phyloP scores from a whole-genome alignment of 2,329 filamentous ascomycete species.

The Paecilomyces niveus region DNA sequence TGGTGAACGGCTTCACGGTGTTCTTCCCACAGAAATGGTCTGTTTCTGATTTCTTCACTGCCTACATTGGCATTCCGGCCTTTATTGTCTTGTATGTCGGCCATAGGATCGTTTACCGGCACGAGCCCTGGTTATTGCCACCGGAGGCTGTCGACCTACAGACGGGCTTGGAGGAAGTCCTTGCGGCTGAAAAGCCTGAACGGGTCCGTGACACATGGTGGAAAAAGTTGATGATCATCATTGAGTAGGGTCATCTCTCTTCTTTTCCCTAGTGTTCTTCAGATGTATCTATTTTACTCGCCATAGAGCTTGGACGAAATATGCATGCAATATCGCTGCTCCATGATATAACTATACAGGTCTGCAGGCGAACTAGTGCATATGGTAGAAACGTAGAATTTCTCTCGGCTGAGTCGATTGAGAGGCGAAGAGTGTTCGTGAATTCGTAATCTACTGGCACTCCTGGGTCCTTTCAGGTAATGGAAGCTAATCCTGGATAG shows the following conservation, averaged over 20 bases:
- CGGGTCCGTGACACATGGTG: conserved; percentile 24
- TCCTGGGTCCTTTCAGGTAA: too few relatives aligned
- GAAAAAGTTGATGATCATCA: conserved; percentile 21
- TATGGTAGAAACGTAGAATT: too few relatives aligned
- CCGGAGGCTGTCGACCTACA: conserved; percentile 46
- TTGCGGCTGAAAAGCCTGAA: conserved; percentile 38
- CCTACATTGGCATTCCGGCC: conserved; percentile 58
- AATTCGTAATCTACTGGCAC: too few relatives aligned
- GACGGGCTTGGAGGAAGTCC: conserved; percentile 46
- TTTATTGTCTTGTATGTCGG: conserved; percentile 49
- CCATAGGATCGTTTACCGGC: conserved; percentile 40
- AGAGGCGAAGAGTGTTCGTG: too few relatives aligned
- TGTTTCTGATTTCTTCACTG: conserved; percentile 51
- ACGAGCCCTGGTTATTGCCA: conserved; percentile 45
- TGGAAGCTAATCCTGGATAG: too few relatives aligned
- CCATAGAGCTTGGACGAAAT: not conserved
- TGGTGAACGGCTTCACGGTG: conserved; percentile 69
- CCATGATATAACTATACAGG: too few relatives aligned
- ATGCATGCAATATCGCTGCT: not conserved
- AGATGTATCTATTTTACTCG: not conserved
- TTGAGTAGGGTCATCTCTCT: conserved; percentile 15
- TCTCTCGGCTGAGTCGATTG: too few relatives aligned
- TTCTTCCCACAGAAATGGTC: conserved; percentile 62
- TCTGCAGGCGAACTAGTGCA: too few relatives aligned
- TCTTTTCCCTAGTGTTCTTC: not conserved